These are phyloP conservation scores for Aspergillus persii DNA, from an alignment of 2,329 filamentous ascomycete genomes.

Conservation along the genomic window DNA sequence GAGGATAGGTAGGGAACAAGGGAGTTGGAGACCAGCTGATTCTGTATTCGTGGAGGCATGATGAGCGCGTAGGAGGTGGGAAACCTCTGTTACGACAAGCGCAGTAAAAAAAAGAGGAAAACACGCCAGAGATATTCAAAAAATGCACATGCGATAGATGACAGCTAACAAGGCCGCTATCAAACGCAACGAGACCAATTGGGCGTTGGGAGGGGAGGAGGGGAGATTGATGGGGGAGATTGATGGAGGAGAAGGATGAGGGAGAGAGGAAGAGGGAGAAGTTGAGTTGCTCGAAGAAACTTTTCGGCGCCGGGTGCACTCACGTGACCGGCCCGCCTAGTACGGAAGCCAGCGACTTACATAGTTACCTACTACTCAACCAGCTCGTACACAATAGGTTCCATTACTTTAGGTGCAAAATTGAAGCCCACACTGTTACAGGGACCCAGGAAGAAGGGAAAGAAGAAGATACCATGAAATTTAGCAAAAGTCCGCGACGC, in stretches of 20 bases:
- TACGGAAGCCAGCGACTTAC: background rate
- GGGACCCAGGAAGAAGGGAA: background rate
- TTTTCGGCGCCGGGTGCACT: background rate
- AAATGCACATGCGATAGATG: background rate
- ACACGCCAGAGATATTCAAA: background rate
- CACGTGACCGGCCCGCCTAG: slow-evolving; percentile 10
- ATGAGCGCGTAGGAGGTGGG: slow-evolving; percentile 5
- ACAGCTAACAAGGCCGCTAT: background rate
- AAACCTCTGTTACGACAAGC: background rate
- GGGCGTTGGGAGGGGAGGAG: background rate
- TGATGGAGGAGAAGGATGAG: background rate
- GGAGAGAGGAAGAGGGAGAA: background rate
- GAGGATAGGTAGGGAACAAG: slow-evolving; percentile 34
- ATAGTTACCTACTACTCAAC: no score
- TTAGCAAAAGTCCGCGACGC: background rate
- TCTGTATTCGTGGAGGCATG: slow-evolving; percentile 43
- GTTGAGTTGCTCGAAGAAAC: background rate
- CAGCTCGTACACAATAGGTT: no score
- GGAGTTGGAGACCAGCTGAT: slow-evolving; percentile 33
- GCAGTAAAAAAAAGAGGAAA: slow-evolving; percentile 5
- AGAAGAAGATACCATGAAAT: background rate
- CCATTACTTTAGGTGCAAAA: no score
- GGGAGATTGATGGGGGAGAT: background rate
- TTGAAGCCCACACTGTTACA: background rate
- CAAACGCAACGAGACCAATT: background rate